These are phyloP conservation scores for Xylaria longipes DNA, from an alignment of 495 filamentous ascomycete genomes.

Conservation along the genomic window DNA sequence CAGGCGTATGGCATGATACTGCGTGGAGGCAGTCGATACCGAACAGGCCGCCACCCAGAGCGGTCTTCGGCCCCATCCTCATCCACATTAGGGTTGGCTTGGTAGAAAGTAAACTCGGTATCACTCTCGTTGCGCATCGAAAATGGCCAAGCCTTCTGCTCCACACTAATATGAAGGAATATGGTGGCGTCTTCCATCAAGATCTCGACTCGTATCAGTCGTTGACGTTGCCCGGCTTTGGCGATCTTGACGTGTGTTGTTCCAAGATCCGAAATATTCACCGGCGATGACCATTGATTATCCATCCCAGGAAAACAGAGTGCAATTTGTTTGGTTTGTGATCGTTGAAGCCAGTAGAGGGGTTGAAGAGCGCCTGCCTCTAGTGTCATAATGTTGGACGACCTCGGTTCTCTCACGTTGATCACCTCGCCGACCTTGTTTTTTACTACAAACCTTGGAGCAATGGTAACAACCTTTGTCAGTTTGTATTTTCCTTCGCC, in stretches of 20 bases:
- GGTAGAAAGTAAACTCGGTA: conserved; percentile 92
- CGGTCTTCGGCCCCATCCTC: conserved; percentile 85
- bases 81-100: conserved; percentile 72
- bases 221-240: conserved; percentile 85
- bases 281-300: conserved; percentile 97
- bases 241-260: conserved; percentile 92
- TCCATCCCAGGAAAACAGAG: conserved; percentile 94
- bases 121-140: conserved; percentile 98
- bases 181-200: conserved; percentile 91
- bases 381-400: conserved; percentile 77
- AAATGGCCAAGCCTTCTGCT: conserved; percentile 95
- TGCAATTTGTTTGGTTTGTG: conserved; percentile 83
- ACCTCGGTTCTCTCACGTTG: conserved; percentile 85
- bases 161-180: conserved; percentile 87
- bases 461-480: conserved; percentile 91
- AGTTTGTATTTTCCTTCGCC: conserved; percentile 98
- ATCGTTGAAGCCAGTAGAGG: conserved; percentile 82
- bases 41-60: conserved; percentile 85
- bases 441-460: conserved; percentile 92
- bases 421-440: conserved; percentile 90
- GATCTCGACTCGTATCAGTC: conserved; percentile 84
- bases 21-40: conserved; percentile 90
- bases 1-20: conserved; percentile 99
- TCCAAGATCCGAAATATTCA: conserved; percentile 94
- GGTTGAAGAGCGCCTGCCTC: conserved; percentile 79